Evolutionary conservation across 2,329 filamentous ascomycete genomes (phyloP), one percentile per base, ranked within the genome.

Genomic region (Orbilia ellipsospora): DNA sequence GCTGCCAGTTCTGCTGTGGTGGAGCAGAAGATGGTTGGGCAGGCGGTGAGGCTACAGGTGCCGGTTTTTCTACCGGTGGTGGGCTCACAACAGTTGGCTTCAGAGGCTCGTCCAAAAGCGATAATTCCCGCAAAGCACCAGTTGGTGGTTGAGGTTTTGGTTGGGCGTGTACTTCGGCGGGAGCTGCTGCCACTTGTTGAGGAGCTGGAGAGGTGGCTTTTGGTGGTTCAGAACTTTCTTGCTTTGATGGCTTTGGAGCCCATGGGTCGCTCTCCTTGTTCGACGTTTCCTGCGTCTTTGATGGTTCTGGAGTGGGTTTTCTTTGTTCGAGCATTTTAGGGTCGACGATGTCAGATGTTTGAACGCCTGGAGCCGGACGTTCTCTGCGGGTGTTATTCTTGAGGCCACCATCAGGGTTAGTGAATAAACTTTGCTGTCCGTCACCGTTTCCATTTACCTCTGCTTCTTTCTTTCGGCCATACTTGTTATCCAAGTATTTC

Each of bases 351-450:
- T 97, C 93, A 80, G 89, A 94, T 2, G 92, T 92, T 82, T 94
- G 90, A 6, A 94, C 88, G n/a, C 92, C 87, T 42, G 95, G 94
- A 42, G 93, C 90, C 26, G 95, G 95, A 59, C 95, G 89, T 60
- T 92, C 92, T 82, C 97, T 97, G 59, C 94, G 88, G 15, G 94
- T 98, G 82, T 99, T 98, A 83, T 99, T 98, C 79, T 91, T 90
- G 77, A 99, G 85, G 8, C 90, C 87, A 73, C 95, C 95, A n/a
- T 93, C 94, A 20, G 94, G 92, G 0, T 94, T 95, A 66, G 94
- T 94, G 83, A 99, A 99, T 6, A 99, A 85, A 55, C 88, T 88
- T 66, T 70, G 68, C 48, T 66, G 60, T 87, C 85, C 18, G 82
- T 81, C 16, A 85, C 87, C 16, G 86, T 87, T 72, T 90, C 89